These are phyloP conservation scores for Starmerella ratchasimensis DNA, from an alignment of 805 yeast genomes.

Conservation along the genomic window DNA sequence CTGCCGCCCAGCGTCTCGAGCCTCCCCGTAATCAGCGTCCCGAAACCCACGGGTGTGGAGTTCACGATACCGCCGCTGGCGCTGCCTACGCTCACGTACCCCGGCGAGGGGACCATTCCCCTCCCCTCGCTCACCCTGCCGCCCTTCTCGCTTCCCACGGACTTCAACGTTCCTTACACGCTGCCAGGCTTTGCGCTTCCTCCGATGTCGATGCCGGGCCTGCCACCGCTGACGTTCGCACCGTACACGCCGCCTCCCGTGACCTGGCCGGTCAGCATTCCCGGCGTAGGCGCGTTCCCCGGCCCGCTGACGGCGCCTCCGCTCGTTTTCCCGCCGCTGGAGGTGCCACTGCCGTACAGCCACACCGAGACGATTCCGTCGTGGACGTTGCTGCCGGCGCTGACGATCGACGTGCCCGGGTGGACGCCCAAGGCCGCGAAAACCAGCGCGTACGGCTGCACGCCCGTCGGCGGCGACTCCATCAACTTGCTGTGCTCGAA, in stretches of 20 bases:
- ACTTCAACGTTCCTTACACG: no score
- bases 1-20: not conserved
- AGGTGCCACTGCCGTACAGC: not conserved
- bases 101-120: not conserved
- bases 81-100: not conserved
- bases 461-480: no score
- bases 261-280: no score
- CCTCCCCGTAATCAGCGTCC: not conserved
- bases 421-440: no score
- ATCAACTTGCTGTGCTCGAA: no score
- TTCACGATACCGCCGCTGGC: not conserved
- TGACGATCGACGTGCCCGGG: no score
- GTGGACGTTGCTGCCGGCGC: not conserved
- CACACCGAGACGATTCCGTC: not conserved
- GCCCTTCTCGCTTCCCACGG: not conserved
- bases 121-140: not conserved
- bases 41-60: not conserved
- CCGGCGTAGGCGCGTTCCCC: no score
- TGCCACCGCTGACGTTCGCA: no score
- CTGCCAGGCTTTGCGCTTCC: no score
- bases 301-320: not conserved
- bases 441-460: no score
- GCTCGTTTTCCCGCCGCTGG: not conserved
- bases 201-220: no score
- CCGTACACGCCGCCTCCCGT: no score